phyloP scores from a whole-genome alignment of 345 rosid genomes.

The Citrus unshiu region DNA sequence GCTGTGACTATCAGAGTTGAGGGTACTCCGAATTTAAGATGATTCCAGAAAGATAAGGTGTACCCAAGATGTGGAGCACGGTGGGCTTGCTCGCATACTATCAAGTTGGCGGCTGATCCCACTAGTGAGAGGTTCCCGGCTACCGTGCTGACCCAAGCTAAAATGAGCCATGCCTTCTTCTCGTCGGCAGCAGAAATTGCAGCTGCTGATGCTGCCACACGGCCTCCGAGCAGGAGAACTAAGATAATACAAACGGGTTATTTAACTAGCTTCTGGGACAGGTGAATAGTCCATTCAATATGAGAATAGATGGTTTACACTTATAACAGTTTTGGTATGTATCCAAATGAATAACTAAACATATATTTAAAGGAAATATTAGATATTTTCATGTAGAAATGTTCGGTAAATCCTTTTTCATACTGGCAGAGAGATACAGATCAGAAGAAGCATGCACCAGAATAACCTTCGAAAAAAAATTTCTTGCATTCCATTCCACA shows the following conservation, averaged over 20 bases:
- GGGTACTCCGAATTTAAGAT: conserved; percentile 74
- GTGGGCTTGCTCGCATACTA: conserved; percentile 83
- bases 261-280: background rate
- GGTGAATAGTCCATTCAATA: too few species aligned
- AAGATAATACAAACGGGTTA: background rate
- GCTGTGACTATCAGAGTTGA: conserved; percentile 69
- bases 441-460: background rate
- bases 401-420: background rate
- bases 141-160: conserved; percentile 87
- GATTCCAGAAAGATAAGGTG: conserved; percentile 66
- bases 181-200: conserved; percentile 41
- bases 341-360: too few species aligned
- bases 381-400: background rate
- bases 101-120: conserved; percentile 89
- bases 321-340: too few species aligned
- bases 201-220: conserved; percentile 74
- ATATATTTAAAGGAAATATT: background rate
- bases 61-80: conserved; percentile 46
- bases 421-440: background rate
- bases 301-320: background rate
- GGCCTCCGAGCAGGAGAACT: conserved; percentile 76
- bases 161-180: conserved; percentile 82
- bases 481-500: background rate
- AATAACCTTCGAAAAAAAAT: background rate
- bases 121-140: conserved; percentile 79